Percentiles rank a stretch among this genome's conserved stretches.
phyloP scores from a whole-genome alignment of 768 basidiomycete species.

The Rhodosporidiobolus sp. region DNA sequence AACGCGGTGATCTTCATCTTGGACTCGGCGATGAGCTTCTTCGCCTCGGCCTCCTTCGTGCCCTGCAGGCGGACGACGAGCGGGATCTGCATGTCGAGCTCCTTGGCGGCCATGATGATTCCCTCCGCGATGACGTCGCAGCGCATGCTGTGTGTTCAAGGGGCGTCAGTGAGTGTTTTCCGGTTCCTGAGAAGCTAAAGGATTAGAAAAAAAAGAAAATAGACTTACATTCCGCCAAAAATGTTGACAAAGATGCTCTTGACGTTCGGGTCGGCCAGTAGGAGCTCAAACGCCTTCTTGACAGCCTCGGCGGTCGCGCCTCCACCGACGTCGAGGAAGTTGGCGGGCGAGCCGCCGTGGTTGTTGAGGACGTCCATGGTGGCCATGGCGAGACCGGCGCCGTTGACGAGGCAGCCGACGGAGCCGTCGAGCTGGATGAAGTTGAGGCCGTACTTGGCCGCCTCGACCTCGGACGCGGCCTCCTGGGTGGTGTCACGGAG shows the following conservation, averaged over 20 bases:
- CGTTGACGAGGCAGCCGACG: constrained; percentile 96
- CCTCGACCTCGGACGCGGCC: constrained; percentile 95
- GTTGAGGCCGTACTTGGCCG: constrained; percentile 91
- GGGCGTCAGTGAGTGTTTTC: too few species aligned
- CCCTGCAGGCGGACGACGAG: constrained; percentile 93
- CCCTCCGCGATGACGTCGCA: constrained; percentile 98
- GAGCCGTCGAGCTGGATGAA: constrained; percentile 98
- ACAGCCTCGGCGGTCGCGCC: constrained; percentile 97
- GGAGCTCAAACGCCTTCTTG: constrained; percentile 97
- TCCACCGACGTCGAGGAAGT: constrained; percentile 99
- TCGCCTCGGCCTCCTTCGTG: constrained; percentile 92
- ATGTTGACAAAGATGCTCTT: constrained; percentile 99
- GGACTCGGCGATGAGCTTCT: constrained; percentile 55
- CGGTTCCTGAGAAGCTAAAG: neutral
- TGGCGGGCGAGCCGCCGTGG: constrained; percentile 94
- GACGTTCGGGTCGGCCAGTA: constrained; percentile 83
- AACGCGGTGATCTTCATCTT: constrained; percentile 75
- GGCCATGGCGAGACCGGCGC: constrained; percentile 98
- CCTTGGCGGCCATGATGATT: constrained; percentile 95
- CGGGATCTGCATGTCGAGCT: constrained; percentile 77
- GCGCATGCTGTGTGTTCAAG: constrained; percentile 73
- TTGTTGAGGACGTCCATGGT: constrained; percentile 99
- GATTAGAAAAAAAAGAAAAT: neutral
- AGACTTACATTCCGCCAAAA: constrained; percentile 64
- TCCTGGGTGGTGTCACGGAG: constrained; percentile 92